phyloP scores from a whole-genome alignment of 768 basidiomycete species.

The Auricularia auricula-judae region DNA sequence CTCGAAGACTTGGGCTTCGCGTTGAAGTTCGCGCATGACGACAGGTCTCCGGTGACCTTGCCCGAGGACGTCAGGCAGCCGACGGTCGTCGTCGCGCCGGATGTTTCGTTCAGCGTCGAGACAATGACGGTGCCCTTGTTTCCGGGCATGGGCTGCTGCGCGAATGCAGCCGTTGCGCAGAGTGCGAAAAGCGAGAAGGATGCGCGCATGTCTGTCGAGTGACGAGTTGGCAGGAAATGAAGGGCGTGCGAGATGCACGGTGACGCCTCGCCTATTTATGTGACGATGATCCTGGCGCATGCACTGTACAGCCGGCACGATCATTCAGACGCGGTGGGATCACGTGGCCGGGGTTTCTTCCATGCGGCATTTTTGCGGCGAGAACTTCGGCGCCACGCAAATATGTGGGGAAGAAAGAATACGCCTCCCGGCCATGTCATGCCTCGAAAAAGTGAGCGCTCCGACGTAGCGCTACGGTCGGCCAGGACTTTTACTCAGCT shows the following conservation, averaged over 20 bases:
- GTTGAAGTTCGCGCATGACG: neutral
- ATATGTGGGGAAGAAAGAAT: too few relatives aligned
- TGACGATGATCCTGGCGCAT: neutral
- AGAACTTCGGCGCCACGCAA: neutral
- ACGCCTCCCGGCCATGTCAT: too few relatives aligned
- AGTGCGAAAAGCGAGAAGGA: neutral
- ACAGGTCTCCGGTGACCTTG: neutral
- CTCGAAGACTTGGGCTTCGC: neutral
- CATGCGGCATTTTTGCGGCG: neutral
- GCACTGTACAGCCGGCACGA: neutral
- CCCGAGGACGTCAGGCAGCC: neutral
- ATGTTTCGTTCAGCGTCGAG: neutral
- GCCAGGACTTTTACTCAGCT: too few relatives aligned
- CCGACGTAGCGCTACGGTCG: too few relatives aligned
- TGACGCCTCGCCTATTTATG: neutral
- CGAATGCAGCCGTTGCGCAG: neutral
- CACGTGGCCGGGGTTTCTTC: neutral
- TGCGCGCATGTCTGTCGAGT: neutral
- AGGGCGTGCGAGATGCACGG: neutral
- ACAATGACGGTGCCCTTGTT: neutral
- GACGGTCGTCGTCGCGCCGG: neutral
- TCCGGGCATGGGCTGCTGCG: neutral
- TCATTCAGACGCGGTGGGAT: neutral
- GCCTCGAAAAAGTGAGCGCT: too few relatives aligned
- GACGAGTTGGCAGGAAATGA: neutral